Evolutionary conservation across 768 basidiomycete species (phyloP), one percentile per base, ranked within the genome.

Genomic region (Leccinum fibrillosum): DNA sequence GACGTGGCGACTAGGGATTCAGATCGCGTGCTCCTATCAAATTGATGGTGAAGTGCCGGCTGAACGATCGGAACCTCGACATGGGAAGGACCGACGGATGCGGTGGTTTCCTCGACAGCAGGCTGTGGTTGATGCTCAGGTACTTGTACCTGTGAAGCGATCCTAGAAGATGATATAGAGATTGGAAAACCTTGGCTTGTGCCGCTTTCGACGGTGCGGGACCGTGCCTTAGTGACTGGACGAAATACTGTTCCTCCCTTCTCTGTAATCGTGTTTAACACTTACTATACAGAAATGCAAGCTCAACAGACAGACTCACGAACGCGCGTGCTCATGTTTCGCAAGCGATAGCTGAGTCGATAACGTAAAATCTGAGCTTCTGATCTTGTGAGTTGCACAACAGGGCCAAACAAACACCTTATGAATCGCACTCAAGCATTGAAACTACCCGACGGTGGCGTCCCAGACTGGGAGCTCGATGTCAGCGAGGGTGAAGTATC

Each of bases 201-300:
- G 32, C 49, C 53, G 56, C 32, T 65, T 54, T 75, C 69, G 12
- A 62, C 45, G 10, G 74, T 66, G 26, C 85, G 83, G 13, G 79
- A 64, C 49, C 86, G 78, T 9, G 81, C 72, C 66, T 84, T 86
- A 13, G 74, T 77, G 4, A 88, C 78, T n/a, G 89, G 89, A 66
- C 80, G 82, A 64, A 91, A 91, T 54, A 89, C 70, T 5, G 84
- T 79, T 8, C 80, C 77, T 15, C 89, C 89, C 68, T 91, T 91
- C 68, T 90, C 89, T 91, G 63, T 19, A 4, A 3, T 49, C 25
- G 10, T 34, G 52, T 63, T 52, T 23, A 45, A 35, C n/a, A 15
- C 4, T 9, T 26, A 51, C 42, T 53, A 3, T 63, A 55, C n/a
- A 54, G 45, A 49, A 28, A n/a, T 7, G 25, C 49, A 35, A 44